Evolutionary conservation across 2,329 filamentous ascomycete genomes (phyloP).

Genomic region (Epichloe sibirici): DNA sequence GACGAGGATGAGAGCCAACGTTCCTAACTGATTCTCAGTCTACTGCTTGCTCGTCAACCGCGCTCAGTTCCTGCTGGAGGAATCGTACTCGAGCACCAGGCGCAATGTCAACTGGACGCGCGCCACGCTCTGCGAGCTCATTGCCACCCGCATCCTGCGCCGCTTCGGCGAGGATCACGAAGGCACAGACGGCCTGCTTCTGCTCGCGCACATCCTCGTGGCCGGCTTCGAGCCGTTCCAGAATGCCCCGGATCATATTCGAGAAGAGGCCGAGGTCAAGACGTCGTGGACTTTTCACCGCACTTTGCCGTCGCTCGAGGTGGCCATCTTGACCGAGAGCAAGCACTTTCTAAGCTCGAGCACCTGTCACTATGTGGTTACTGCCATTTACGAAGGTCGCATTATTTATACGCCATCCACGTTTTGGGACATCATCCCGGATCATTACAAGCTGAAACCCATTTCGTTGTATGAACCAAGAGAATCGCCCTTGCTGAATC

Average conservation of each 20-base stretch:
- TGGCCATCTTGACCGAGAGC: constrained; percentile 72
- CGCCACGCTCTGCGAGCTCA: constrained; percentile 67
- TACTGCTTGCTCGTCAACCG: constrained; percentile 78
- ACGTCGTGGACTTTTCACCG: constrained; percentile 37
- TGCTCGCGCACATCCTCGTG: constrained; percentile 68
- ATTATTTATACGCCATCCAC: constrained; percentile 73
- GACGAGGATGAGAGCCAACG: background rate
- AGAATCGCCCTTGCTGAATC: constrained; percentile 64
- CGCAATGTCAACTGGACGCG: constrained; percentile 72
- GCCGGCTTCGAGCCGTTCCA: constrained; percentile 80
- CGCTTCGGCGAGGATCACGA: constrained; percentile 69
- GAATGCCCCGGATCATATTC: constrained; percentile 59
- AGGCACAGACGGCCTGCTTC: constrained; percentile 55
- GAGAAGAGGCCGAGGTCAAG: constrained; percentile 41
- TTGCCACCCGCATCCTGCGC: constrained; percentile 65
- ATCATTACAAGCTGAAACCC: constrained; percentile 74
- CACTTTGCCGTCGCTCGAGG: constrained; percentile 65
- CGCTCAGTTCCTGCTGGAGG: constrained; percentile 66
- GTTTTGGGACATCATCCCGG: constrained; percentile 73
- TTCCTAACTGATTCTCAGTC: constrained; percentile 31
- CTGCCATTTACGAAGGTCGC: constrained; percentile 69
- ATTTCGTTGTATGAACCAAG: constrained; percentile 72
- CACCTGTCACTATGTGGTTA: constrained; percentile 69
- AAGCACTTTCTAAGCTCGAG: constrained; percentile 67
- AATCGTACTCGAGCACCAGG: constrained; percentile 61